Evolutionary conservation across 2,329 filamentous ascomycete species (phyloP), one percentile per base, ranked within the genome.

Genomic region (Bertia moriformis): DNA sequence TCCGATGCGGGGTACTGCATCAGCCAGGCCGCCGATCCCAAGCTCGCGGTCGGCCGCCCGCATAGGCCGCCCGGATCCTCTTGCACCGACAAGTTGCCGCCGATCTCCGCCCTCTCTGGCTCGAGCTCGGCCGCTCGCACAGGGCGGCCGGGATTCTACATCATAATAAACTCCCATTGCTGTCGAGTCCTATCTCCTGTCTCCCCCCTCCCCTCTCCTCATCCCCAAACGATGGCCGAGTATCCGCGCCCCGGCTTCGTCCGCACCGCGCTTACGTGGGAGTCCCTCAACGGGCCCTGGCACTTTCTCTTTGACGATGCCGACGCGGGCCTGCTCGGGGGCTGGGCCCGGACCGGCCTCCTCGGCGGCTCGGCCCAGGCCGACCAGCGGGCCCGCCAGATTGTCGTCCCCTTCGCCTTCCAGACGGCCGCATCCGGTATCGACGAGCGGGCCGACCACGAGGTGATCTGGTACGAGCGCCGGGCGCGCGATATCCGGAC

Each of bases 171-270:
- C n/a, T n/a, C n/a, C n/a, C n/a, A n/a, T n/a, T n/a, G n/a, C n/a
- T n/a, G n/a, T n/a, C n/a, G n/a, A n/a, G n/a, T n/a, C n/a, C n/a
- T n/a, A n/a, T n/a, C n/a, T n/a, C n/a, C n/a, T n/a, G n/a, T n/a
- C n/a, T n/a, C n/a, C n/a, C n/a, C n/a, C n/a, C n/a, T n/a, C n/a
- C n/a, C n/a, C n/a, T n/a, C n/a, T n/a, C n/a, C n/a, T n/a, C n/a
- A n/a, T n/a, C n/a, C n/a, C n/a, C n/a, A n/a, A n/a, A n/a, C n/a
- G n/a, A n/a, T n/a, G n/a, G n/a, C n/a, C n/a, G n/a, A n/a, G n/a
- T 79, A 83, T 46, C 78, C 77, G 17, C 72, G 78, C 40, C 75
- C 77, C 1, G 76, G 82, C 55, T 81, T 80, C 52, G 51, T 68
- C 40, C 73, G 75, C 40, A 54, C 59, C 20, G 50, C 60, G 18